Conservation (phyloP, 2,329 filamentous ascomycete species). For the Fusarium camptoceras region DNA sequence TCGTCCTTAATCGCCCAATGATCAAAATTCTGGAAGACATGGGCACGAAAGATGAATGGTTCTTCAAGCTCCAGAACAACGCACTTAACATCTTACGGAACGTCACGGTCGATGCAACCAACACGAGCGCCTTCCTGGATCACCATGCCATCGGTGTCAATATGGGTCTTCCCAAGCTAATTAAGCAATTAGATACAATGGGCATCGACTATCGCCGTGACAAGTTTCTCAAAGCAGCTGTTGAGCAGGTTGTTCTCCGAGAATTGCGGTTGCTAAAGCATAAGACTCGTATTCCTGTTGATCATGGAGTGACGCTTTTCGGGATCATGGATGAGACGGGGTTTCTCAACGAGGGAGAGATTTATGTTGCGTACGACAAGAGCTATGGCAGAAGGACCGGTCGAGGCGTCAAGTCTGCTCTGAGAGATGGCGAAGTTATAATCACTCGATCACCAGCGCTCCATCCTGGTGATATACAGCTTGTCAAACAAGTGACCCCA, state of each 20-base stretch:
- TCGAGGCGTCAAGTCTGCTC: conserved; percentile 44
- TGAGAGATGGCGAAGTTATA: conserved; percentile 61
- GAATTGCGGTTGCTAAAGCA: conserved; percentile 82
- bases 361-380: conserved; percentile 72
- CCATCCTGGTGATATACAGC: conserved; percentile 83
- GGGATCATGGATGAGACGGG: conserved; percentile 87
- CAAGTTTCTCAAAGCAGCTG: conserved; percentile 73
- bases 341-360: conserved; percentile 72
- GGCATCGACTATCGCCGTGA: conserved; percentile 75
- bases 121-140: conserved; percentile 75
- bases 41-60: conserved; percentile 67
- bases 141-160: conserved; percentile 69
- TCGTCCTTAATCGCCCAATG: conserved; percentile 81
- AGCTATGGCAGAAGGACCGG: conserved; percentile 34
- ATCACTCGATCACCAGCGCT: conserved; percentile 85
- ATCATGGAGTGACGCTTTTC: conserved; percentile 79
- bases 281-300: conserved; percentile 78
- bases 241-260: conserved; percentile 77
- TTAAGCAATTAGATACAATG: conserved; percentile 68
- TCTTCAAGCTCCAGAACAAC: conserved; percentile 72
- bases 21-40: conserved; percentile 91
- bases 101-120: conserved; percentile 68
- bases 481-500: conserved; percentile 72
- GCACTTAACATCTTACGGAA: conserved; percentile 70
- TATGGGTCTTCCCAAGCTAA: conserved; percentile 70